These are phyloP conservation scores for Penicillium longicatenatum DNA, from an alignment of 495 filamentous ascomycete genomes.

Conservation along the genomic window DNA sequence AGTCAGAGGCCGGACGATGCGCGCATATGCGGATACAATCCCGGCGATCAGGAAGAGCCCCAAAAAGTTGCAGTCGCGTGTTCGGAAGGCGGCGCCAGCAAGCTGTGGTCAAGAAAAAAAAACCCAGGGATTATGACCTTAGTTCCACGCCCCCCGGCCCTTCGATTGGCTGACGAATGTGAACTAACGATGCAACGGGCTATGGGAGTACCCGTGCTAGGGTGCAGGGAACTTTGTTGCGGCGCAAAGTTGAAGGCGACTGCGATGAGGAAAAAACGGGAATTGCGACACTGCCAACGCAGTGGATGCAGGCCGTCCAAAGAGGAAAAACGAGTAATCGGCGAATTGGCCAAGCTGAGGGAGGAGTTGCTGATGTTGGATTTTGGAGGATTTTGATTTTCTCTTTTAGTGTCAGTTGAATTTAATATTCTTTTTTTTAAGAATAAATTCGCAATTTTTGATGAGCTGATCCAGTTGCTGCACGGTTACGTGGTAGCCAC, in stretches of 20 bases:
- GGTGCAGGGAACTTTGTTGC: conserved; percentile 27
- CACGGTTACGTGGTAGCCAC: conserved; percentile 47
- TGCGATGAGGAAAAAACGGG: conserved; percentile 23
- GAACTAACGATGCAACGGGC: conserved; percentile 26
- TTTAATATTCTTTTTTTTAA: not conserved
- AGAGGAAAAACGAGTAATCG: conserved; percentile 41
- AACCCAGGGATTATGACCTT: conserved; percentile 20
- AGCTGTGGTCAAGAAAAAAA: conserved; percentile 16
- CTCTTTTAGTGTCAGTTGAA: conserved; percentile 12
- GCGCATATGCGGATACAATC: conserved; percentile 25
- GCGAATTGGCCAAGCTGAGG: conserved; percentile 35
- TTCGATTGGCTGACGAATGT: conserved; percentile 28
- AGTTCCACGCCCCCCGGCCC: conserved; percentile 1
- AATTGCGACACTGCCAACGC: conserved; percentile 44
- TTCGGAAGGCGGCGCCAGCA: conserved; percentile 24
- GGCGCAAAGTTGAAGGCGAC: conserved; percentile 24
- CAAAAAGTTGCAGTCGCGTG: conserved; percentile 26
- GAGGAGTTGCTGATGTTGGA: conserved; percentile 33
- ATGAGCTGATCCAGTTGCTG: conserved; percentile 38
- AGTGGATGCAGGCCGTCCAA: conserved; percentile 48
- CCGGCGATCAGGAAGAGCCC: conserved; percentile 27
- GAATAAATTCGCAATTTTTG: conserved; percentile 1
- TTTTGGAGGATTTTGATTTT: conserved; percentile 31
- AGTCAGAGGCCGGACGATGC: conserved; percentile 18
- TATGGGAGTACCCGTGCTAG: conserved; percentile 33